Conservation (phyloP, 352 stramenopile genomes). For the Phytophthora melonis region DNA sequence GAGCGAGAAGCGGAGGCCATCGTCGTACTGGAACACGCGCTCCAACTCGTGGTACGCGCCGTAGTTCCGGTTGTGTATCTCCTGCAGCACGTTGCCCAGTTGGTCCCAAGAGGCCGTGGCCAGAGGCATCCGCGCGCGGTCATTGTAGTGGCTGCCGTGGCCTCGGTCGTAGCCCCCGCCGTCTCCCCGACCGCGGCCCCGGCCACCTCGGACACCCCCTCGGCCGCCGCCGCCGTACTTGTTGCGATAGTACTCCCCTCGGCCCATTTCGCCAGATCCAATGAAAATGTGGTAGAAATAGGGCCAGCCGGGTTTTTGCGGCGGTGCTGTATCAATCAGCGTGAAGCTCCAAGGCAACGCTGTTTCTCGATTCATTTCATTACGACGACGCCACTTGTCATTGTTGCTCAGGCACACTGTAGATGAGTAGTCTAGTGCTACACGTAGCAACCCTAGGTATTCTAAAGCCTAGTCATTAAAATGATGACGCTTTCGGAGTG, state of each 20-base stretch:
- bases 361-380: too few relatives aligned
- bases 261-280: constrained; percentile 60
- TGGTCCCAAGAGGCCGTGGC: constrained; percentile 54
- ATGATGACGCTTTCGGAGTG: too few relatives aligned
- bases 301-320: neutral
- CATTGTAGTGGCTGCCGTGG: constrained; percentile 1
- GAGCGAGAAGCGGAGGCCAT: constrained; percentile 75
- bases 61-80: constrained; percentile 88
- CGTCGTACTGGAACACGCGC: constrained; percentile 52
- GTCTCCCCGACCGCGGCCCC: constrained; percentile 36
- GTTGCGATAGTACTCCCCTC: constrained; percentile 91
- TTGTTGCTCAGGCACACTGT: too few relatives aligned
- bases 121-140: constrained; percentile 25
- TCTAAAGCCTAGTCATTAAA: too few relatives aligned
- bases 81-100: constrained; percentile 54
- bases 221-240: constrained; percentile 81
- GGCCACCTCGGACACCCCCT: constrained; percentile 33
- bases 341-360: too few relatives aligned
- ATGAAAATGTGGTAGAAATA: constrained; percentile 13
- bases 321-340: neutral
- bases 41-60: constrained; percentile 83
- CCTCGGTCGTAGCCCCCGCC: constrained; percentile 26
- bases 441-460: too few relatives aligned
- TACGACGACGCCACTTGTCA: too few relatives aligned
- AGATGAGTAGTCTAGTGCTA: too few relatives aligned